phyloP scores from a whole-genome alignment of 1,284 basidiomycete species.

The Austroboletus olivaceoglutinosus region DNA sequence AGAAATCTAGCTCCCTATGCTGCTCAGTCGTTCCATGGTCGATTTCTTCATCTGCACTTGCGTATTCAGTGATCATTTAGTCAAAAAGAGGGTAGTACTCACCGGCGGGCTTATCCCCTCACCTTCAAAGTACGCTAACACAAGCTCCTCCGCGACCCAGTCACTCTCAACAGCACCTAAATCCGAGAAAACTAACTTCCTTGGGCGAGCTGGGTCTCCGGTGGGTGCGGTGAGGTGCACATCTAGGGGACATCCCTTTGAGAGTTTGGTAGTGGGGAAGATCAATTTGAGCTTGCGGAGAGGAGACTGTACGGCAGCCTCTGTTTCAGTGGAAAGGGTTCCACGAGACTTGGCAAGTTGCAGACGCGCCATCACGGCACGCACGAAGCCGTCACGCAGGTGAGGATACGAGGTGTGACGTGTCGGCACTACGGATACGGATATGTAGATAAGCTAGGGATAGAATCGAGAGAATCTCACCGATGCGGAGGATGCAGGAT shows the following conservation, averaged over 20 bases:
- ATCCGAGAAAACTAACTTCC: conserved; percentile 66
- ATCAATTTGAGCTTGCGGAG: conserved; percentile 71
- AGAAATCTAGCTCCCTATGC: conserved; percentile 21
- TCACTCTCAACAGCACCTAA: conserved; percentile 66
- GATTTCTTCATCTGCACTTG: conserved; percentile 44
- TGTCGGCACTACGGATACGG: conserved; percentile 62
- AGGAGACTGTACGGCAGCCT: conserved; percentile 55
- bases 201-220: conserved; percentile 41
- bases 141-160: conserved; percentile 72
- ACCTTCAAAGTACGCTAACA: conserved; percentile 72
- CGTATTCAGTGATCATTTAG: background rate
- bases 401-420: conserved; percentile 80
- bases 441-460: background rate
- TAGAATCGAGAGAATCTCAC: conserved; percentile 37
- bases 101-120: conserved; percentile 70
- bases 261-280: conserved; percentile 67
- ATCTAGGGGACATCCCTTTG: conserved; percentile 66
- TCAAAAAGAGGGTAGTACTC: conserved; percentile 27
- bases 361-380: conserved; percentile 69
- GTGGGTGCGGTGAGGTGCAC: conserved; percentile 60
- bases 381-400: conserved; percentile 82
- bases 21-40: conserved; percentile 22
- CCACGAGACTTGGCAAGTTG: conserved; percentile 51
- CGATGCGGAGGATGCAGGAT: conserved; percentile 73
- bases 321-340: conserved; percentile 55